A percentile compares a stretch with the other conserved stretches of the same genome.
Evolutionary conservation across 75 land plant species (phyloP).

Genomic region (Pinus taeda): DNA sequence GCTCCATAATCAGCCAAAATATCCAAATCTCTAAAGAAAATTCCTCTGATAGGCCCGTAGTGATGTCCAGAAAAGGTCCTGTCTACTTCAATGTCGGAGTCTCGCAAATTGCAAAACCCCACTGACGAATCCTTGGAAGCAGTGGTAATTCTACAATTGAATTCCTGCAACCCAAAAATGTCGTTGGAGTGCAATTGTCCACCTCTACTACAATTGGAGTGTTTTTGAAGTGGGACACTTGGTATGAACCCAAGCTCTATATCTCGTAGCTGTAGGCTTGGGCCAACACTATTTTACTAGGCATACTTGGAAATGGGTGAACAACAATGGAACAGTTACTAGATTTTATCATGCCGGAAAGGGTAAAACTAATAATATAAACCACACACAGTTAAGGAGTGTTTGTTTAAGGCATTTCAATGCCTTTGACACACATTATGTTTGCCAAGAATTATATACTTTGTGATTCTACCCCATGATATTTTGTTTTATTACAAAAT

Average conservation of each 20-base stretch:
- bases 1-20: conserved; percentile 44
- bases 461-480: no score
- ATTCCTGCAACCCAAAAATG: conserved; percentile 32
- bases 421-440: neutral
- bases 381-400: neutral
- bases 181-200: conserved; percentile 23
- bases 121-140: conserved; percentile 36
- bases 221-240: conserved; percentile 55
- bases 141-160: conserved; percentile 22
- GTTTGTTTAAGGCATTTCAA: neutral
- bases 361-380: neutral
- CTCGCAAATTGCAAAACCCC: conserved; percentile 9
- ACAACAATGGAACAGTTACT: neutral
- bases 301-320: neutral
- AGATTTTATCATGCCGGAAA: neutral
- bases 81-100: conserved; percentile 15
- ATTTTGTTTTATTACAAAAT: no score
- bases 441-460: neutral
- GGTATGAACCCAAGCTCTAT: conserved; percentile 28
- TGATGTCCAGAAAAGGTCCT: conserved; percentile 38
- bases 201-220: conserved; percentile 23
- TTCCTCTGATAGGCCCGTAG: conserved; percentile 33
- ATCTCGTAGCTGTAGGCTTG: neutral
- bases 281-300: neutral
- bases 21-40: conserved; percentile 28